Evolutionary conservation across 768 basidiomycete genomes (phyloP).

Genomic region (Calocybe cyanea): DNA sequence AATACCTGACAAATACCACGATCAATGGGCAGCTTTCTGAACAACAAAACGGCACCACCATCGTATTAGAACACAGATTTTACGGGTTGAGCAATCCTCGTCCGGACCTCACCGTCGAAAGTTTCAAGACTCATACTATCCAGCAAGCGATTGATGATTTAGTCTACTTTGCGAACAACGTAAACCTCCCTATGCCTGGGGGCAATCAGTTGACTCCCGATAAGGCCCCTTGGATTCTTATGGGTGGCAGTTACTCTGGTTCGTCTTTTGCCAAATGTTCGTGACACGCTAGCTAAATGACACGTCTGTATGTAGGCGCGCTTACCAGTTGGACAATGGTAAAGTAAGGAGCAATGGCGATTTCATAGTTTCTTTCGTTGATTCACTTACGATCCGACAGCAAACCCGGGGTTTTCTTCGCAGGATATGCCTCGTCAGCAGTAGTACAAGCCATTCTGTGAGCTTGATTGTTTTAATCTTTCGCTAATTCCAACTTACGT

Average conservation of each 20-base stretch:
- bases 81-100: constrained; percentile 74
- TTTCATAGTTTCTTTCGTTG: neutral
- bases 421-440: constrained; percentile 64
- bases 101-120: constrained; percentile 53
- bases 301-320: constrained; percentile 9
- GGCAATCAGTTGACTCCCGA: constrained; percentile 59
- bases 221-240: constrained; percentile 45
- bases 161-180: constrained; percentile 65
- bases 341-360: constrained; percentile 38
- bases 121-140: constrained; percentile 58
- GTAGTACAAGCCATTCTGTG: constrained; percentile 61
- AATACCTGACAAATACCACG: constrained; percentile 62
- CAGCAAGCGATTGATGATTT: constrained; percentile 75
- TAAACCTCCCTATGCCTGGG: constrained; percentile 61
- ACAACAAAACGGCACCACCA: constrained; percentile 57
- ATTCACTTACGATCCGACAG: constrained; percentile 25
- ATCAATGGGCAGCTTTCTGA: constrained; percentile 63
- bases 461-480: constrained; percentile 11
- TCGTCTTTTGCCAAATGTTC: constrained; percentile 1
- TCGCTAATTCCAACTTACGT: neutral
- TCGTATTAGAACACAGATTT: constrained; percentile 72
- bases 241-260: constrained; percentile 52
- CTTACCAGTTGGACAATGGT: constrained; percentile 66
- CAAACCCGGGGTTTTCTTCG: constrained; percentile 58
- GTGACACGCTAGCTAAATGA: neutral